Conservation (phyloP, 2,329 filamentous ascomycete species). For the Venturia oleaginea region DNA sequence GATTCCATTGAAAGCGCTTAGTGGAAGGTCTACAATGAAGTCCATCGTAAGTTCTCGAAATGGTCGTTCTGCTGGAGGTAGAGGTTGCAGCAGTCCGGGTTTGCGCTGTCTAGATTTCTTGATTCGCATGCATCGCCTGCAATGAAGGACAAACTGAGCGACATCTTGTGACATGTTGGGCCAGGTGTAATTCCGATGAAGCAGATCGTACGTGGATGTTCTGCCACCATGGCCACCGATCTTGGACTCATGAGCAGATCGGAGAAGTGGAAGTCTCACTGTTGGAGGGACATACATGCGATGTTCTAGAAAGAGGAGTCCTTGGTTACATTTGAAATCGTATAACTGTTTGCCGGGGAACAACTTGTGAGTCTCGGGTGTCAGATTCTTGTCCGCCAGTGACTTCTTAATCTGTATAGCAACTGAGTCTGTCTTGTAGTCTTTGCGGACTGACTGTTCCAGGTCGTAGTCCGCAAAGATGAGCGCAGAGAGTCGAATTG, state of each 20-base stretch:
- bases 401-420: not conserved
- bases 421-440: not conserved
- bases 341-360: not conserved
- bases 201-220: not conserved
- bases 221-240: not conserved
- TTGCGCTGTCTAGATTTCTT: not conserved
- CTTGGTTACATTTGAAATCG: not conserved
- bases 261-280: not conserved
- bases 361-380: not conserved
- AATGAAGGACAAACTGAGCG: not conserved
- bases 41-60: not conserved
- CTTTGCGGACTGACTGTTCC: not conserved
- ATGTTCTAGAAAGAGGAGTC: not conserved
- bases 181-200: not conserved
- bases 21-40: not conserved
- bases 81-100: not conserved
- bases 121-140: not conserved
- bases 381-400: not conserved
- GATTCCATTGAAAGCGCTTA: not conserved
- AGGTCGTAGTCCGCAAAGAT: not conserved
- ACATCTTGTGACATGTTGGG: not conserved
- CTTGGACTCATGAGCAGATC: not conserved
- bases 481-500: not conserved
- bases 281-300: not conserved
- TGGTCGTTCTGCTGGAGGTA: not conserved